Base-by-base conservation (phyloP, 331 rosid genomes). In the Malus hybrid region DNA sequence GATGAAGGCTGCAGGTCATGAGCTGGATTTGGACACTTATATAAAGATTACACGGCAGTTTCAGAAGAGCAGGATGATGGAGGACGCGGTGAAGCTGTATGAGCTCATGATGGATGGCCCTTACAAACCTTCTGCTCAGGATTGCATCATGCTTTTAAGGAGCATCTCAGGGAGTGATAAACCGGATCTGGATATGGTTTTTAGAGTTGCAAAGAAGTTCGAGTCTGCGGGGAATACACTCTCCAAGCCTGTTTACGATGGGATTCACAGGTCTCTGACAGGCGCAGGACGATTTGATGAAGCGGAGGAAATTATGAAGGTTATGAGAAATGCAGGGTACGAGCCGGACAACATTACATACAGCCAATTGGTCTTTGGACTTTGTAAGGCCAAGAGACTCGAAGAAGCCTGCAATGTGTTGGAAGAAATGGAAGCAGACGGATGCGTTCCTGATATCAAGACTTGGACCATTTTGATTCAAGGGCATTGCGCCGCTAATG, bases 31-130 rank as follows among this genome's bases (percentile, higher is more conserved):
- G 27, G 97, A 94, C 80, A 88, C 90, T 72, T 92, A 92, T 14
- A 34, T 84, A 67, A 94, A 90, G 88, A 78, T 94, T 74, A 82
- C 89, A 0, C 86, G 96, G 89, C 82, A 82, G 75, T 83, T 94
- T 76, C 88, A 81, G 70, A 94, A 78, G 91, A 65, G 57, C 73
- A 86, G 60, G 84, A 80, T 91, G 96, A 67, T 87, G 75, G 92
- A 83, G 78, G 97, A 92, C 28, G 95, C 96, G 5, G 99, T 94
- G 54, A 87, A 83, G 88, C 96, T 94, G 77, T 94, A 82, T 57
- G 99, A 92, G 89, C 83, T 81, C 76, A 94, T 92, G 97, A 90
- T 94, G 96, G 95, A 92, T 81, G 83, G 99, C 70, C 81, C 92
- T 8, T 90, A 81, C 65, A 78, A 85, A 85, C 99, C 97, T 50